These are phyloP conservation scores for Saccharomycopsis fermentans DNA, from an alignment of 805 yeast genomes.

Conservation along the genomic window DNA sequence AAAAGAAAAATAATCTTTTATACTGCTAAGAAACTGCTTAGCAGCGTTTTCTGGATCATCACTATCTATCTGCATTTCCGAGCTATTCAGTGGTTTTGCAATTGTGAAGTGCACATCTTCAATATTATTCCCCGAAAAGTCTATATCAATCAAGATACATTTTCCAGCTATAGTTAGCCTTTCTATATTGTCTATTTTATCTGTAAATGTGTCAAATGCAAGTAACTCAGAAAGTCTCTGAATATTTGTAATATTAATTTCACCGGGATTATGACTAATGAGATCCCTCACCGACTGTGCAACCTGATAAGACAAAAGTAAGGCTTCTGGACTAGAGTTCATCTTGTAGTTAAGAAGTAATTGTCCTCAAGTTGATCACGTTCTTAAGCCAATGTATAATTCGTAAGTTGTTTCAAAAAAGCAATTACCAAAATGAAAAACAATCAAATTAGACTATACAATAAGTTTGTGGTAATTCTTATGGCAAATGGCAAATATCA, in stretches of 20 bases:
- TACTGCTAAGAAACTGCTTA: not conserved
- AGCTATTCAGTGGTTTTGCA: not conserved
- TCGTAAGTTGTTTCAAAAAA: too few species aligned
- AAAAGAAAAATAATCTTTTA: slow-evolving; percentile 13
- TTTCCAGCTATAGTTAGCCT: slow-evolving; percentile 28
- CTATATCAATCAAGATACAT: slow-evolving; percentile 29
- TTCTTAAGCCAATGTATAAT: not conserved
- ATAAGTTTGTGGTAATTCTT: too few species aligned
- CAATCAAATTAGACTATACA: too few species aligned
- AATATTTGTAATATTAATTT: slow-evolving; percentile 12
- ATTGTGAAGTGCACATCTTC: not conserved
- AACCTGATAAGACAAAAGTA: not conserved
- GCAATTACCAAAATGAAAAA: too few species aligned
- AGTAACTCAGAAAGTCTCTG: slow-evolving; percentile 12
- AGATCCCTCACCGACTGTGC: not conserved
- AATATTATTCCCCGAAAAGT: slow-evolving; percentile 19
- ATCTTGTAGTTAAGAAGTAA: not conserved
- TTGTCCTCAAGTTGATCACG: not conserved
- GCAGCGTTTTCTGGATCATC: not conserved
- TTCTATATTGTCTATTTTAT: slow-evolving; percentile 17
- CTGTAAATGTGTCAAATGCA: slow-evolving; percentile 16
- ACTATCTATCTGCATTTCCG: not conserved
- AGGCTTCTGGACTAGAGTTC: not conserved
- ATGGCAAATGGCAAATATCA: too few species aligned
- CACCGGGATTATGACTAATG: slow-evolving; percentile 10